These are phyloP conservation scores for Hibiscus trionum DNA, from an alignment of 345 rosid species.

Conservation along the genomic window DNA sequence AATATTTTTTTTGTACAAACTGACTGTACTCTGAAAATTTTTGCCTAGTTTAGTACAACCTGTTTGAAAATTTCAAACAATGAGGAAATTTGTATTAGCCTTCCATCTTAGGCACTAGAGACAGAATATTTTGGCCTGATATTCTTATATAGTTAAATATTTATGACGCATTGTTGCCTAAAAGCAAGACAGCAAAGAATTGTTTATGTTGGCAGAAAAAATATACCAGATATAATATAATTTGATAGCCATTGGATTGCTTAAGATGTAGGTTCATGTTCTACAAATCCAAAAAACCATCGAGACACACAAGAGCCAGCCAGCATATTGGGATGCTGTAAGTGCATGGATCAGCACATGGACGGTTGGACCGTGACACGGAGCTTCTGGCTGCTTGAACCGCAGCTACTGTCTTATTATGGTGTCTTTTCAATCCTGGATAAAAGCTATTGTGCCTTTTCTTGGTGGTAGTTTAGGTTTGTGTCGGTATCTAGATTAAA, in stretches of 20 bases:
- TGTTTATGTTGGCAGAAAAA: neutral
- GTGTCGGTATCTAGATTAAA: neutral
- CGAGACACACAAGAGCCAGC: neutral
- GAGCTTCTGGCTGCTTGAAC: neutral
- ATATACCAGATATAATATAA: neutral
- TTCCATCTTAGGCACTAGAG: neutral
- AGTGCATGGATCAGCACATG: neutral
- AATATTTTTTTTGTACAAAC: neutral
- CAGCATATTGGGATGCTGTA: neutral
- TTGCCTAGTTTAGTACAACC: neutral
- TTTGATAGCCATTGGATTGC: neutral
- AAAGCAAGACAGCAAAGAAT: neutral
- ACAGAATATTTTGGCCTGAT: neutral
- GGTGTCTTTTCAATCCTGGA: constrained; percentile 4
- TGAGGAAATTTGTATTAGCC: neutral
- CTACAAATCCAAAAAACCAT: neutral
- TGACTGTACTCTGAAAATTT: neutral
- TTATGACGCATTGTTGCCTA: neutral
- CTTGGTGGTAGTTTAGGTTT: neutral
- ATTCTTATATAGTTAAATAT: neutral
- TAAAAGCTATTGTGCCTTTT: neutral
- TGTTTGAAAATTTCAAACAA: neutral
- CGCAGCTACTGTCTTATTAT: neutral
- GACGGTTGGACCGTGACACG: neutral
- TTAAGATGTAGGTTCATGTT: neutral